phyloP scores from a whole-genome alignment of 257 asterid genomes.

The Penstemon davidsonii region DNA sequence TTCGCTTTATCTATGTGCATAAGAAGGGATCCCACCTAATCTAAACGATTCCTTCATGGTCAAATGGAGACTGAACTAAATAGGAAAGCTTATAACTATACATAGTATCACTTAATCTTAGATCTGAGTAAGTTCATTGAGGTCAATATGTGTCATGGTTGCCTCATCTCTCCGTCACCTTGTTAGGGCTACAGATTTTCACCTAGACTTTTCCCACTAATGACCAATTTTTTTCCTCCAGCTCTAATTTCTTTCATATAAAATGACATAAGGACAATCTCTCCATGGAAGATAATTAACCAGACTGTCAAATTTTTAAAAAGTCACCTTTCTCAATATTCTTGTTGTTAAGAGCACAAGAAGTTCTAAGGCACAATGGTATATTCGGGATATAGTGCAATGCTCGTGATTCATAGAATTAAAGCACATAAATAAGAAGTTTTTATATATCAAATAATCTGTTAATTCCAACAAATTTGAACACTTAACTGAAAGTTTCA shows the following conservation, averaged over 20 bases:
- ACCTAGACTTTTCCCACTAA: constrained; percentile 7
- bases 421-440: too few species aligned
- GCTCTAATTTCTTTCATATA: not conserved
- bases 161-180: not conserved
- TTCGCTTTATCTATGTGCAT: not conserved
- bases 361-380: too few species aligned
- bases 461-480: too few species aligned
- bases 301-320: constrained; percentile 5
- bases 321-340: not conserved
- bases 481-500: too few species aligned
- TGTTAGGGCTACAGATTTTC: not conserved
- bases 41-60: not conserved
- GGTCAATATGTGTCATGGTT: not conserved
- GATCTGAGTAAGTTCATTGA: not conserved
- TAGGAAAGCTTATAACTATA: constrained; percentile 2
- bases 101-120: not conserved
- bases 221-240: not conserved
- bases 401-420: too few species aligned
- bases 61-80: constrained; percentile 4
- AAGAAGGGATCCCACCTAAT: not conserved
- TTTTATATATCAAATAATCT: too few species aligned
- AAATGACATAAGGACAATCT: not conserved
- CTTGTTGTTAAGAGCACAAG: too few species aligned
- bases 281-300: not conserved
- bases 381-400: too few species aligned